These are phyloP conservation scores for Primulina tabacum DNA, from an alignment of 257 asterid genomes.

Conservation along the genomic window DNA sequence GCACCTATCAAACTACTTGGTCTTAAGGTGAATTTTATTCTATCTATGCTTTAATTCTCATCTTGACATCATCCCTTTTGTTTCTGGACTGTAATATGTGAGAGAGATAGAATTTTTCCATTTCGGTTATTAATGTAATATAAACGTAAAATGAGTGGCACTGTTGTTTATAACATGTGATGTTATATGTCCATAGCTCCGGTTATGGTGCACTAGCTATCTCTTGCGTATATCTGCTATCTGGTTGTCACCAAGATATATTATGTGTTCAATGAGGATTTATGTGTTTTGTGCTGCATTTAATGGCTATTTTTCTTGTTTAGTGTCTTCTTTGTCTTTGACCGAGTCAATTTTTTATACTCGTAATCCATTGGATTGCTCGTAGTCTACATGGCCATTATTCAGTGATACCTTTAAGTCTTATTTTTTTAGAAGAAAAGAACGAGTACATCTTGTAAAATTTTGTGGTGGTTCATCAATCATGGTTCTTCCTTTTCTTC, in stretches of 20 bases:
- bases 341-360: no score
- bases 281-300: neutral
- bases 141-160: neutral
- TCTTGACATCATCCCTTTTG: constrained; percentile 1
- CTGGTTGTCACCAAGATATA: neutral
- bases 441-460: neutral
- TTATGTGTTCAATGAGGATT: neutral
- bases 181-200: neutral
- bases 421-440: neutral
- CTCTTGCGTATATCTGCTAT: neutral
- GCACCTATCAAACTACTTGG: constrained; percentile 78
- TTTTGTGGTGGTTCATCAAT: neutral
- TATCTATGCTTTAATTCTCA: neutral
- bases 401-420: neutral
- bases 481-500: neutral
- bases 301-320: neutral
- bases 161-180: no score
- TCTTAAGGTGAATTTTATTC: constrained; percentile 56
- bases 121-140: neutral
- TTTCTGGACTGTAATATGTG: neutral
- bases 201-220: neutral
- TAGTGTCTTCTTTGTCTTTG: neutral
- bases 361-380: neutral
- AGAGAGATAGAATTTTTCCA: neutral
- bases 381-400: neutral